Evolutionary conservation across 139 green algal genomes (phyloP).

Genomic region (Astrephomene gubernaculifera): DNA sequence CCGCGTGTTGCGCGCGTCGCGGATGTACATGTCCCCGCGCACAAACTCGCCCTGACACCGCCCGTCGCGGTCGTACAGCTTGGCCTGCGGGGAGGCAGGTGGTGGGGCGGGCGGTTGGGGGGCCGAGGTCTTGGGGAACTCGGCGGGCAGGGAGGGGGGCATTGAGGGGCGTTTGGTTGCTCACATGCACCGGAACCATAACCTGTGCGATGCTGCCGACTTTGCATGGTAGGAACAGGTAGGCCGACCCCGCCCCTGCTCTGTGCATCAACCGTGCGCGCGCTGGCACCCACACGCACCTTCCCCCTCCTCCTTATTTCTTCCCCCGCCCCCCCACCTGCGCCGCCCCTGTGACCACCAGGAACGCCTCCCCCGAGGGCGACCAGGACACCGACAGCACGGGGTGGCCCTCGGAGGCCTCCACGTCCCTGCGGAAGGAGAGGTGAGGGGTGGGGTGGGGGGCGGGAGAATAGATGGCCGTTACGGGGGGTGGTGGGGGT

Average conservation of each 20-base stretch:
- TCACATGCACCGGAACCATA: too few relatives aligned
- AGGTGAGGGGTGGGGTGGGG: too few relatives aligned
- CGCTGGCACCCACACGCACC: conserved; percentile 2
- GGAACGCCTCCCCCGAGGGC: conserved; percentile 84
- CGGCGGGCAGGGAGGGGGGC: not conserved
- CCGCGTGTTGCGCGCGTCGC: conserved; percentile 94
- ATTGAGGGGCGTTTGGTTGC: too few relatives aligned
- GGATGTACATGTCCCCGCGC: conserved; percentile 98
- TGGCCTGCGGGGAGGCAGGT: conserved; percentile 43
- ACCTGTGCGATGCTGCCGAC: too few relatives aligned
- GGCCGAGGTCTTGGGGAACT: not conserved
- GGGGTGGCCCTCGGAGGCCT: conserved; percentile 85
- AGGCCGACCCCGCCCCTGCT: too few relatives aligned
- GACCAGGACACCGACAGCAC: conserved; percentile 79
- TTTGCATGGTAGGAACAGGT: too few relatives aligned
- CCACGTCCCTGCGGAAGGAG: conserved; percentile 73
- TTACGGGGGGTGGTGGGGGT: too few relatives aligned
- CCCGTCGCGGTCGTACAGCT: conserved; percentile 90
- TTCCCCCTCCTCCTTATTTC: not conserved
- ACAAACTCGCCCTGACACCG: conserved; percentile 73
- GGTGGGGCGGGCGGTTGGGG: not conserved
- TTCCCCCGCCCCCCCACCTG: conserved; percentile 31
- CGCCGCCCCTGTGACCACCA: conserved; percentile 79
- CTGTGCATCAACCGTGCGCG: too few relatives aligned
- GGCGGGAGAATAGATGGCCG: too few relatives aligned